Evolutionary conservation across 176 grass and related monocot genomes (phyloP), one percentile per base, ranked within the genome.

Genomic region (Phoenix roebelenii): DNA sequence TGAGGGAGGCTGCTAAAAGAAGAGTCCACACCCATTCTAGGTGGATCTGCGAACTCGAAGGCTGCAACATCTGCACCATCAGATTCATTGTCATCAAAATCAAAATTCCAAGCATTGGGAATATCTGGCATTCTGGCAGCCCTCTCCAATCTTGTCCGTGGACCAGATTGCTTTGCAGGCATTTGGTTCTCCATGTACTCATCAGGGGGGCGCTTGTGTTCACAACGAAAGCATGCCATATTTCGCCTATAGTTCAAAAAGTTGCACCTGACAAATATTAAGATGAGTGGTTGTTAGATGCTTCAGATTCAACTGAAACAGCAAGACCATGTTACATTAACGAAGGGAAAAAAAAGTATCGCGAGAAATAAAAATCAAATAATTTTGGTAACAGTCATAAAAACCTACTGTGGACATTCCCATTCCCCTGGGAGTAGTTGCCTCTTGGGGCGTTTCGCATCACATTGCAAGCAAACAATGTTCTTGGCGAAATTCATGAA

Each of bases 401-500:
- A 60, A 62, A 35, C 82, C 81, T 77, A 96, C 86, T 81, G 57
- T 72, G 92, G 86, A 55, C 92, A 96, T 71, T 96, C 86, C 92
- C 92, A 96, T 64, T 96, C 86, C 59, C 92, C 92, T 61, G 92
- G 92, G 30, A 96, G 83, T 16, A 96, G 80, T 72, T 87, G 86
- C 67, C 86, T 78, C 74, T 96, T 96, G 39, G 86, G 91, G 50
- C 83, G 86, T 74, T 96, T 90, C 44, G 78, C 80, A 80, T 96
- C 86, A 71, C 83, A 96, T 53, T 88, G 92, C 77, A 96, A 84
- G 58, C 92, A 96, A 54, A 87, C 58, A 52, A 49, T 85, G 57
- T 96, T 96, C 72, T 96, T 96, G 17, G 86, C 86, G 52, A 96
- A 96, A 63, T 96, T 96, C 92, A 96, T 88, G 77, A 96, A 96